Conservation (phyloP, 306 rosid genomes). For the Luffa aegyptiaca region DNA sequence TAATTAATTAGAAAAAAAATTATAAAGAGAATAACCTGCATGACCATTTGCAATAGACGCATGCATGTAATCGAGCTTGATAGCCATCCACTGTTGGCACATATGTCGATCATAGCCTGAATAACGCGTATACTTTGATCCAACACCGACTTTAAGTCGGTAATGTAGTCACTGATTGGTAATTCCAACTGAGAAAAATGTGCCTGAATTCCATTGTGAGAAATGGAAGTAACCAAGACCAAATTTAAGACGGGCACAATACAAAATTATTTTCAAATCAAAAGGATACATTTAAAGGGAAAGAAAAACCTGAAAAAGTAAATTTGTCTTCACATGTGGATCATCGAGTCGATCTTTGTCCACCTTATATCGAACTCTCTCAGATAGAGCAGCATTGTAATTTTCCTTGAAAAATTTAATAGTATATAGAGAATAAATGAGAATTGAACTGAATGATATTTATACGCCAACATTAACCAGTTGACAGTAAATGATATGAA, state of each 20-base stretch:
- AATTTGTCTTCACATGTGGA: conserved; percentile 86
- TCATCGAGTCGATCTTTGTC: conserved; percentile 76
- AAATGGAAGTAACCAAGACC: conserved; percentile 14
- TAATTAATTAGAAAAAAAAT: background rate
- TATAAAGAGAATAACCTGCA: conserved; percentile 52
- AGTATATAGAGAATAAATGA: background rate
- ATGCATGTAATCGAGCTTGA: conserved; percentile 81
- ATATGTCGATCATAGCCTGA: conserved; percentile 98
- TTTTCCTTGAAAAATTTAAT: conserved; percentile 43
- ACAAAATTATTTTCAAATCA: background rate
- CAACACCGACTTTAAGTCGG: conserved; percentile 87
- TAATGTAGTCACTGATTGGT: conserved; percentile 84
- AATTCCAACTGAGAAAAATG: conserved; percentile 90
- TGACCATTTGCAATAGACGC: conserved; percentile 95
- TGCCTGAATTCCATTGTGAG: conserved; percentile 39
- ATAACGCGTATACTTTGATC: conserved; percentile 94
- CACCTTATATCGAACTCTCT: conserved; percentile 67
- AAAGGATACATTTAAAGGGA: conserved; percentile 18
- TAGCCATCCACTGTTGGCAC: conserved; percentile 96
- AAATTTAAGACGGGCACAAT: conserved; percentile 8
- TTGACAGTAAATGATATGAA: background rate
- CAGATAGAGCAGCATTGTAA: conserved; percentile 64
- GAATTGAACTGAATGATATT: background rate
- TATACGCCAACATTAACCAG: background rate
- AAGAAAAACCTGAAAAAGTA: conserved; percentile 73